Base-by-base conservation (phyloP, 441 rosid species). In the Arabidopsis hybrid region DNA sequence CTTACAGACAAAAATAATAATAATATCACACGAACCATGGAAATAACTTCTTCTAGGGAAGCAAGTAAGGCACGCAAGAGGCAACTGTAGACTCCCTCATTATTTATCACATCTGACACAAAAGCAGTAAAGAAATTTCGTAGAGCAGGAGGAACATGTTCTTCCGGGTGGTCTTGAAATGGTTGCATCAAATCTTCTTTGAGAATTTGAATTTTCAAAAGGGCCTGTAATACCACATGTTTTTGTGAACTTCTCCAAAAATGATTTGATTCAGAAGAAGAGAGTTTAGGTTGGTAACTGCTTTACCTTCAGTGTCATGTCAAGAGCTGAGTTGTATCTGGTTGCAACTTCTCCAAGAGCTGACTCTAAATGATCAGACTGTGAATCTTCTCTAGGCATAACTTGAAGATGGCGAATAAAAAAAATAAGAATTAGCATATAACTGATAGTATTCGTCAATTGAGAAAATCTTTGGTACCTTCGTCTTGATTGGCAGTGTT, bases 21-120 rank as follows among this genome's bases (percentile, higher is more conserved):
- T 14, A 65, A 16, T 26, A 29, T 13, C 61, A 59, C 11, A 63
- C 75, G n/a, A 46, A 69, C 75, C 75, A 69, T 62, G 45, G 71
- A 4, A 62, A 12, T 0, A 69, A 43, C 46, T 46, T 36, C 52
- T 55, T 75, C 59, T 31, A 69, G 1, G 8, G 53, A 69, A 49
- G 65, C 60, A 65, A 62, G 60, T 3, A 76, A 36, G 65, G 46
- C 60, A 1, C 71, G 31, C 60, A 76, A 56, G 32, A 69, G 69
- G 60, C 32, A 6, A 65, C 35, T 35, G 69, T 65, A 65, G 58
- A 49, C 52, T 65, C 46, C 57, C 34, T 65, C 59, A 38, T 1
- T 36, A 16, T 38, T 59, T 31, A 63, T 29, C 40, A n/a, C 21
- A 7, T 14, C 55, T 46, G 67, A 63, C 16, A 13, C 13, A 63